A percentile compares a stretch with the other conserved stretches of the same genome.
These are phyloP conservation scores for Sphenostylis stenocarpa DNA, from an alignment of 306 rosid species.

Conservation along the genomic window DNA sequence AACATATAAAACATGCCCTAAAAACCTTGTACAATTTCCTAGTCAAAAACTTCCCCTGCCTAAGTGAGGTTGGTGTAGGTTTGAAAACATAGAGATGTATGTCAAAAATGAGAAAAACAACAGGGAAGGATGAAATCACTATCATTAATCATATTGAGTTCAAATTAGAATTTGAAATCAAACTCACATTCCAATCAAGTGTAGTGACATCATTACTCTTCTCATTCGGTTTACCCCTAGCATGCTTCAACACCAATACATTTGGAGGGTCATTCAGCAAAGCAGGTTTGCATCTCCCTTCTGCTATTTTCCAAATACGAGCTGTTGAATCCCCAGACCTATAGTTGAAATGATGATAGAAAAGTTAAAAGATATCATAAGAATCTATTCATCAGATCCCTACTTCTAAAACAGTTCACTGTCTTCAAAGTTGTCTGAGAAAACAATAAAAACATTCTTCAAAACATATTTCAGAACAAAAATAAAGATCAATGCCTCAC, in stretches of 20 bases:
- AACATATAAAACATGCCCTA: background rate
- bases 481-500: background rate
- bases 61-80: background rate
- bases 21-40: background rate
- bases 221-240: constrained; percentile 67
- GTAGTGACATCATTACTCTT: constrained; percentile 91
- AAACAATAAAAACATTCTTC: background rate
- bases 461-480: background rate
- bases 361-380: background rate
- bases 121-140: background rate
- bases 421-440: background rate
- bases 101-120: background rate
- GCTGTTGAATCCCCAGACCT: constrained; percentile 98
- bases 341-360: constrained; percentile 10
- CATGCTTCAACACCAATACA: constrained; percentile 84
- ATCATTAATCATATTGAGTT: constrained; percentile 6
- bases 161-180: constrained; percentile 24
- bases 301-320: constrained; percentile 84
- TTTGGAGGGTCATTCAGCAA: constrained; percentile 48
- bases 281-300: constrained; percentile 60
- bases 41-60: background rate
- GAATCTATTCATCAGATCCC: background rate
- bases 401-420: background rate
- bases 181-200: constrained; percentile 97
- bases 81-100: background rate